Evolutionary conservation across 495 filamentous ascomycete genomes (phyloP), one percentile per base, ranked within the genome.

Genomic region (Lasiosphaeria ovina): DNA sequence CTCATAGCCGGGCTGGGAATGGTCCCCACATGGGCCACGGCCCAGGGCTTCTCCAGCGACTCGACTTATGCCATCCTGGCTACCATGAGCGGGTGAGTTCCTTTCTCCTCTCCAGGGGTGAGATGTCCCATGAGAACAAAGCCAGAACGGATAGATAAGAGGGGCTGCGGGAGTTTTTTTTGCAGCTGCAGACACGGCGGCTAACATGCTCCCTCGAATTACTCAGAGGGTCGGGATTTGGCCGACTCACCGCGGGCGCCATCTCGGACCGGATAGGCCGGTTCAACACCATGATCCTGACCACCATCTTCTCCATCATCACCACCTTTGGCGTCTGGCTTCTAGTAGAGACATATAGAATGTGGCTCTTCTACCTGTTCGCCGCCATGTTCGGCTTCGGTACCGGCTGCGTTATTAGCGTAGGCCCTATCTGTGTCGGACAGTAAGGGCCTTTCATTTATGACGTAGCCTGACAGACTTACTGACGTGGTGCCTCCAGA

Each of bases 221-320:
- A 14, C 31, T 49, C 33, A 61, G 59, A 40, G 59, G 51, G 40
- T 61, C 59, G n/a, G 59, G 59, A 10, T 51, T 55, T n/a, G 59
- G 59, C 8, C 36, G 59, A 17, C 34, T 61, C 12, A 35, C 51
- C 2, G 59, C 59, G 11, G 59, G 59, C 4, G 51, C 51, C 38
- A 55, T 61, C 16, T 61, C 59, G 31, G 59, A 61, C 14, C 35
- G 42, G 4, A 55, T 61, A 9, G 59, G 59, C 4, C 59, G 59
- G 3, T 61, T 61, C 53, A 61, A 61, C 59, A 61, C 59, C n/a
- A 57, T 61, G 53, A 61, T 57, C 4, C 10, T 52, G 34, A 61
- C 52, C 31, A 56, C 54, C 3, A 52, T 61, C 9, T 57, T 61
- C 17, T 51, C 53, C 35, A 56, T 61, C 35, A 17, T 61, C 34